Conservation (phyloP, 257 asterid genomes). For the Salvia splendens region DNA sequence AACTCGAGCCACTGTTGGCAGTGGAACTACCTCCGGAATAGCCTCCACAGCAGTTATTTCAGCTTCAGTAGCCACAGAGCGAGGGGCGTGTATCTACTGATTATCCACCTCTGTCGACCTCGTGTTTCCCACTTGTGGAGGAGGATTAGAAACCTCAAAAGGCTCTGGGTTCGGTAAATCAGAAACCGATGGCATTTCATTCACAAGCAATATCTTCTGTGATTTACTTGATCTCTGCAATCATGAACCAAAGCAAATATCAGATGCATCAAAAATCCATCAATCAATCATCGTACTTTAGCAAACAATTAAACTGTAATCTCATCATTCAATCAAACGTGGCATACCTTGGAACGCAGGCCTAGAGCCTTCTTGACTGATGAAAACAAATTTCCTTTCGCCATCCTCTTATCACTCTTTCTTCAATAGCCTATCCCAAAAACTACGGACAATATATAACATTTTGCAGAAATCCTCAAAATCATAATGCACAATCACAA, state of each 20-base stretch:
- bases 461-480: neutral
- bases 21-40: conserved; percentile 52
- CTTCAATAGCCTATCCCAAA: conserved; percentile 25
- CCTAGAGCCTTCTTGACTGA: conserved; percentile 82
- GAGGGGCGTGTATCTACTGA: conserved; percentile 51
- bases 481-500: conserved; percentile 8
- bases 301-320: conserved; percentile 9
- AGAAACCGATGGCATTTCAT: conserved; percentile 44
- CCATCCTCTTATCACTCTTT: conserved; percentile 47
- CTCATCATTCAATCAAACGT: conserved; percentile 39
- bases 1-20: conserved; percentile 41
- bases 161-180: conserved; percentile 41
- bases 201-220: conserved; percentile 50
- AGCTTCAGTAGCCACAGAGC: conserved; percentile 58
- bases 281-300: neutral
- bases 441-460: conserved; percentile 2
- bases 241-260: neutral
- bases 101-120: conserved; percentile 46
- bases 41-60: conserved; percentile 64
- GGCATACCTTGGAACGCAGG: conserved; percentile 55
- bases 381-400: conserved; percentile 83
- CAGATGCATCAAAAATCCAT: neutral
- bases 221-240: conserved; percentile 57
- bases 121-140: conserved; percentile 52
- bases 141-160: conserved; percentile 43